A percentile compares a stretch with the other conserved stretches of the same genome.
phyloP scores from a whole-genome alignment of 208 protist species.

The Leishmania guyanensis region DNA sequence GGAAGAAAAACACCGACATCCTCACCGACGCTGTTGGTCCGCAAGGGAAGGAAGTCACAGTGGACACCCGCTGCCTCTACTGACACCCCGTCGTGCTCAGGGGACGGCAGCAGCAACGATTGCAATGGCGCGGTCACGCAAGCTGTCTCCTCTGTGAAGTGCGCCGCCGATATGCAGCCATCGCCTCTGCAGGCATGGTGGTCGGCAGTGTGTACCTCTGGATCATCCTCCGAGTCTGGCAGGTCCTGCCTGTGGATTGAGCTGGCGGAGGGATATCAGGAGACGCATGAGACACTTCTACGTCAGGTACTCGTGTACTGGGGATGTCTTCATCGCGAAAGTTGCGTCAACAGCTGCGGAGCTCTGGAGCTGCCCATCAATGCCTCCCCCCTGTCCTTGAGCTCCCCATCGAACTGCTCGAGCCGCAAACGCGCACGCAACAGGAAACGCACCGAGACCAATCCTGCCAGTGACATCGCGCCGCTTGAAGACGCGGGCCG shows the following conservation, averaged over 20 bases:
- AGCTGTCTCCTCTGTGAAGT: background rate
- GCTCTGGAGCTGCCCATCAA: background rate
- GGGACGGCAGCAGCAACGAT: background rate
- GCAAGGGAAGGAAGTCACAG: background rate
- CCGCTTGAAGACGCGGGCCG: background rate
- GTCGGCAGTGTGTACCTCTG: slow-evolving; percentile 2
- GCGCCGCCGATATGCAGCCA: background rate
- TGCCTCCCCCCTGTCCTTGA: background rate
- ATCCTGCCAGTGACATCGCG: background rate
- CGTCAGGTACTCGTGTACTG: slow-evolving; percentile 33
- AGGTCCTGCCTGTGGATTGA: slow-evolving; percentile 30
- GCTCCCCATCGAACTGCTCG: slow-evolving; percentile 8
- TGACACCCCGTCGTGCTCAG: background rate
- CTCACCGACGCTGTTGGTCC: background rate
- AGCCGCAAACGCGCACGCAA: slow-evolving; percentile 2
- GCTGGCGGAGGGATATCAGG: slow-evolving; percentile 16
- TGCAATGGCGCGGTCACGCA: background rate
- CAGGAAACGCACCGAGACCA: background rate
- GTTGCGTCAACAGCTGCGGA: background rate
- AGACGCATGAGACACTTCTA: slow-evolving; percentile 16
- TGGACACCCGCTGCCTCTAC: background rate
- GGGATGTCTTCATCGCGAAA: slow-evolving; percentile 17
- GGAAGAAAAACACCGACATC: background rate
- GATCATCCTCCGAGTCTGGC: background rate
- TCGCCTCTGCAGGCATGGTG: slow-evolving; percentile 10